A percentile compares a stretch with the other conserved stretches of the same genome.
Conservation (phyloP, 2,329 filamentous ascomycete species). For the Aspergillus brasiliensis region DNA sequence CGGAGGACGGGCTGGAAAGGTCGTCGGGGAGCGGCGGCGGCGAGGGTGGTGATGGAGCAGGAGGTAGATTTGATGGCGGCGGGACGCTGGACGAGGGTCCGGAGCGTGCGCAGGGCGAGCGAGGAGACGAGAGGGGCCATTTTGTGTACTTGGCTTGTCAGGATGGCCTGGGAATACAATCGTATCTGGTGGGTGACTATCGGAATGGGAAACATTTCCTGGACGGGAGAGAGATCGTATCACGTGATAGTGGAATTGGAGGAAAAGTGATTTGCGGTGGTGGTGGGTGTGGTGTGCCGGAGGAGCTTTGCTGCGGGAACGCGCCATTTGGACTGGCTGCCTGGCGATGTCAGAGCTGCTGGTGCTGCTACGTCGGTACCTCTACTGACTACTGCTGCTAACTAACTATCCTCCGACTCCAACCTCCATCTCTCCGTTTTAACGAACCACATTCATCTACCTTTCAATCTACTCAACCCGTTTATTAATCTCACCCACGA, state of each 20-base stretch:
- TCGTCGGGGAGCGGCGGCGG: conserved; percentile 9
- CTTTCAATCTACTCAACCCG: conserved; percentile 14
- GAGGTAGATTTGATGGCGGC: conserved; percentile 26
- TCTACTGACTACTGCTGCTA: neutral
- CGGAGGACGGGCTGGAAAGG: conserved; percentile 34
- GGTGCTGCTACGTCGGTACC: conserved; percentile 1
- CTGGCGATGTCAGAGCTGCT: conserved; percentile 21
- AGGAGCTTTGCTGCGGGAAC: conserved; percentile 39
- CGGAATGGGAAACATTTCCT: conserved; percentile 19
- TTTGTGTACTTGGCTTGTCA: conserved; percentile 19
- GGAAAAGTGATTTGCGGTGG: conserved; percentile 20
- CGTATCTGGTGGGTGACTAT: neutral
- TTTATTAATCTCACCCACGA: neutral
- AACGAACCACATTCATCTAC: too few relatives aligned
- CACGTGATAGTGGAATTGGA: conserved; percentile 26
- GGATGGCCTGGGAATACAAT: conserved; percentile 1
- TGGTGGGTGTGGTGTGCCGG: conserved; percentile 29
- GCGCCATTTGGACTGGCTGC: conserved; percentile 27
- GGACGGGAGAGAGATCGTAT: conserved; percentile 7
- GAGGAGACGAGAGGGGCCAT: conserved; percentile 40
- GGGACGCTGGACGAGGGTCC: conserved; percentile 35
- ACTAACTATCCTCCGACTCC: conserved; percentile 21
- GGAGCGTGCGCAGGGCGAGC: conserved; percentile 38
- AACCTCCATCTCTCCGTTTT: conserved; percentile 19
- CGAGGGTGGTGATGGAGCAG: conserved; percentile 26